phyloP scores from a whole-genome alignment of 2,329 filamentous ascomycete genomes.

The Fusarium musae region DNA sequence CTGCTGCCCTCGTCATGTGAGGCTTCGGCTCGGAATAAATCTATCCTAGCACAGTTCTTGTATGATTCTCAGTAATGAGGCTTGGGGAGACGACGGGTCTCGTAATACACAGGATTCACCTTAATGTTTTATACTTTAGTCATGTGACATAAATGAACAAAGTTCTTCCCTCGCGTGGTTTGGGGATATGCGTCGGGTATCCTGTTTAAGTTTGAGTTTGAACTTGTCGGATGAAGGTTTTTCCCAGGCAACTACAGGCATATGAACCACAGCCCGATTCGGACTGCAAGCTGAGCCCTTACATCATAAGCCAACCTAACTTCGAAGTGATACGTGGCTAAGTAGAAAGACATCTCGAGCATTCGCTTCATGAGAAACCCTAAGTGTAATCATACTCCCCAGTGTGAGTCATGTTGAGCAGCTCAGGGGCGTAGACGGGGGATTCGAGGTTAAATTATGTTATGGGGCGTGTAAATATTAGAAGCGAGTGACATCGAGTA shows the following conservation, averaged over 20 bases:
- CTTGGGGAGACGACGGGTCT: not conserved
- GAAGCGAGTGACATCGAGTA: rapidly evolving
- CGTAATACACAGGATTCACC: not conserved
- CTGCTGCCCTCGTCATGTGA: not conserved
- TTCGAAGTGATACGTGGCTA: not conserved
- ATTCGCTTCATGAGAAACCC: not conserved
- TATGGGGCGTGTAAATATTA: too few relatives aligned
- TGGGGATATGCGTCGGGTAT: rapidly evolving
- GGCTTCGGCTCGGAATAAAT: not conserved
- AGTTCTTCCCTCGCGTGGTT: not conserved
- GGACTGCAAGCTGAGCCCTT: not conserved
- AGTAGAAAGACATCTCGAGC: not conserved
- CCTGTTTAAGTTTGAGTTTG: not conserved
- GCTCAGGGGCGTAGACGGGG: not conserved
- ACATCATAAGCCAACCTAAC: too few relatives aligned
- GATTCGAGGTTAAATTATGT: too few relatives aligned
- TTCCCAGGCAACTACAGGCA: not conserved
- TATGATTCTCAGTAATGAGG: not conserved
- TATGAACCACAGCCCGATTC: not conserved
- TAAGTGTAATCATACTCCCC: not conserved
- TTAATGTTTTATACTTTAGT: not conserved
- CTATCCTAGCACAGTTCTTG: not conserved
- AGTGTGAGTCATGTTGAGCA: not conserved
- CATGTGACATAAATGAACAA: not conserved
- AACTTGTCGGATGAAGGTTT: too few relatives aligned